Percentiles rank a stretch among this genome's conserved stretches.
phyloP scores from a whole-genome alignment of 2,329 filamentous ascomycete species.

The Aspergillus neotritici region DNA sequence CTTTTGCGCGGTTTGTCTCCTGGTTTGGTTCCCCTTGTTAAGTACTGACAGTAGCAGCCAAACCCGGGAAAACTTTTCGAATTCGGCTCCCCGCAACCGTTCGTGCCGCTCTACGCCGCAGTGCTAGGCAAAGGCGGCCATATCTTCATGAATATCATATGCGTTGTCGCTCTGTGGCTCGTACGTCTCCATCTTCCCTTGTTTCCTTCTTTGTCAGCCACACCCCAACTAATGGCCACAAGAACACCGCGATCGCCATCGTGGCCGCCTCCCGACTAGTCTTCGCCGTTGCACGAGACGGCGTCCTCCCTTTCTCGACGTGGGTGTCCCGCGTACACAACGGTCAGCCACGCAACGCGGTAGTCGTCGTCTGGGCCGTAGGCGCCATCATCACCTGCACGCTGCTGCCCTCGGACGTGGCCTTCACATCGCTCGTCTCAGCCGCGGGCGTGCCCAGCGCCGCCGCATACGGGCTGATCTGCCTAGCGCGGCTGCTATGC shows the following conservation, averaged over 20 bases:
- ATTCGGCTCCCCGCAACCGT: slow-evolving; percentile 53
- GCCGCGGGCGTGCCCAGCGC: slow-evolving; percentile 50
- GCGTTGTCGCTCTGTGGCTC: slow-evolving; percentile 48
- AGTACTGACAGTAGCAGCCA: slow-evolving; percentile 28
- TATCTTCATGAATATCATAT: slow-evolving; percentile 58
- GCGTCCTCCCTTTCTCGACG: slow-evolving; percentile 54
- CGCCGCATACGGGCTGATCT: slow-evolving; percentile 50
- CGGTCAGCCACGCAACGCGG: slow-evolving; percentile 56
- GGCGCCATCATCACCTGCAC: slow-evolving; percentile 54
- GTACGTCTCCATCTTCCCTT: slow-evolving; percentile 29
- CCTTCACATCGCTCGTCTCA: slow-evolving; percentile 51
- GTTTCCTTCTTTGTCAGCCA: neutral
- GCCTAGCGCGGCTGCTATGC: slow-evolving; percentile 43
- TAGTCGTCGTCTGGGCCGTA: slow-evolving; percentile 54
- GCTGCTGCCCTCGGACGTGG: slow-evolving; percentile 51
- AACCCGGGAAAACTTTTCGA: slow-evolving; percentile 49
- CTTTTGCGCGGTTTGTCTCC: slow-evolving; percentile 48
- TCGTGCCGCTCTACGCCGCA: slow-evolving; percentile 54
- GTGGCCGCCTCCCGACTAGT: slow-evolving; percentile 57
- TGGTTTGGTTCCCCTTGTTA: neutral
- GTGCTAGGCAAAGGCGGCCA: slow-evolving; percentile 53
- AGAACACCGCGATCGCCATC: slow-evolving; percentile 56
- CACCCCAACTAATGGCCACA: neutral
- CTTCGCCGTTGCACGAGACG: slow-evolving; percentile 58
- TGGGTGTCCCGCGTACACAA: slow-evolving; percentile 53